Conservation (phyloP, 164 flowering plant genomes). For the Dillenia turbinata region DNA sequence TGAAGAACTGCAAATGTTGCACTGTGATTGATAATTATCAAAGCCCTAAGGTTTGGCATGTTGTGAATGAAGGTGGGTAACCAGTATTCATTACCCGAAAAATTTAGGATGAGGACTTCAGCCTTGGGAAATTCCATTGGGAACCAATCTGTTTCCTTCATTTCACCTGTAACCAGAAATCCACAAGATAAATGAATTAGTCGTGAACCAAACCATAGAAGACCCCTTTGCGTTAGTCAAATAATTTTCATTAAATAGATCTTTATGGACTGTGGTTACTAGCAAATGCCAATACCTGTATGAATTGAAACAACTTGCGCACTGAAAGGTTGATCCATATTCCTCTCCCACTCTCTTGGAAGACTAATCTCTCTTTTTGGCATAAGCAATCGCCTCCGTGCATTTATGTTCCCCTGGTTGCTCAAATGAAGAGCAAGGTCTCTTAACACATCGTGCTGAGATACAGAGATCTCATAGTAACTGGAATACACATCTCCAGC, state of each 20-base stretch:
- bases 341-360: conserved; percentile 68
- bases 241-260: no score
- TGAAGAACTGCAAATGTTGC: conserved; percentile 30
- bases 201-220: no score
- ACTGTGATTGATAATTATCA: conserved; percentile 48
- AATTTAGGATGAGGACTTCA: conserved; percentile 73
- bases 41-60: conserved; percentile 66
- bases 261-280: no score
- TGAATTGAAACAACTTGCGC: conserved; percentile 69
- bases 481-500: conserved; percentile 58
- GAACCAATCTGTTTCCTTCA: conserved; percentile 64
- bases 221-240: no score
- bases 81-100: conserved; percentile 44
- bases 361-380: conserved; percentile 48
- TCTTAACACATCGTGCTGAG: conserved; percentile 75
- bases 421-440: conserved; percentile 68
- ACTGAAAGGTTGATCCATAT: conserved; percentile 46
- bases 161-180: conserved; percentile 44
- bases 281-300: conserved; percentile 47
- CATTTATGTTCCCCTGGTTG: conserved; percentile 29
- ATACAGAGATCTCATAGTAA: conserved; percentile 53
- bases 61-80: conserved; percentile 59
- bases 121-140: conserved; percentile 65
- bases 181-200: conserved; percentile 1
- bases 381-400: conserved; percentile 57